Evolutionary conservation across 1,284 basidiomycete genomes (phyloP).

Genomic region (Vanrija sp.): DNA sequence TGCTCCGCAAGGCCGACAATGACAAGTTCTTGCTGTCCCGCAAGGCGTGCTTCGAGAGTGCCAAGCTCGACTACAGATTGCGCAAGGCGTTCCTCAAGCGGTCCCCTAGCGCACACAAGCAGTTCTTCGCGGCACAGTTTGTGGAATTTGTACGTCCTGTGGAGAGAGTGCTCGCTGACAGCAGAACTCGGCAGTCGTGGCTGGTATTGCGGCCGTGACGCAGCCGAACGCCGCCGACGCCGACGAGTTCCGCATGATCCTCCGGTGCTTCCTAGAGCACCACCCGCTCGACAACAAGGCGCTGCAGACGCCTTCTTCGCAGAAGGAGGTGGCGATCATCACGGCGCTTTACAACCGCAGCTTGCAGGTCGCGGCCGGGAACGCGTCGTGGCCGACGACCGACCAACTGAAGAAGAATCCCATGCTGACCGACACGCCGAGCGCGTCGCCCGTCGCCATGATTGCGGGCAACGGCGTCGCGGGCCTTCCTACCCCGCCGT

Average conservation of each 20-base stretch:
- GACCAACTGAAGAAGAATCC: too few relatives aligned
- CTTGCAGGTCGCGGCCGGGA: too few relatives aligned
- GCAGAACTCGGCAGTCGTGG: conserved; percentile 20
- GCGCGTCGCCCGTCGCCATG: too few relatives aligned
- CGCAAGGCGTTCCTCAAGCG: conserved; percentile 12
- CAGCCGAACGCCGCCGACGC: background rate
- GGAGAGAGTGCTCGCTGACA: background rate
- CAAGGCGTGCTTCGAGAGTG: background rate
- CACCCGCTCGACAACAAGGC: background rate
- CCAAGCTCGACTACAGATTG: background rate
- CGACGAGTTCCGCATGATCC: conserved; percentile 16
- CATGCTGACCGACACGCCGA: too few relatives aligned
- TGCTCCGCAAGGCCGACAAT: background rate
- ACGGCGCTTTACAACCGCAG: too few relatives aligned
- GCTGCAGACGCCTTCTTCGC: too few relatives aligned
- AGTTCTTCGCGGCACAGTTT: conserved; percentile 5
- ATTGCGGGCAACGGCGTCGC: too few relatives aligned
- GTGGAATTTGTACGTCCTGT: conserved; percentile 13
- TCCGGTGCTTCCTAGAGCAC: conserved; percentile 15
- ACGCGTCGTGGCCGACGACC: too few relatives aligned
- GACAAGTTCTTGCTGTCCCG: background rate
- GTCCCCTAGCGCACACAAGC: conserved; percentile 4
- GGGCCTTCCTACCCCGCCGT: too few relatives aligned
- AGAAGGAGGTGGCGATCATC: too few relatives aligned
- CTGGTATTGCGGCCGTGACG: conserved; percentile 7